Base-by-base conservation (phyloP, 2,329 filamentous ascomycete genomes). In the Pyrenophora graminea region DNA sequence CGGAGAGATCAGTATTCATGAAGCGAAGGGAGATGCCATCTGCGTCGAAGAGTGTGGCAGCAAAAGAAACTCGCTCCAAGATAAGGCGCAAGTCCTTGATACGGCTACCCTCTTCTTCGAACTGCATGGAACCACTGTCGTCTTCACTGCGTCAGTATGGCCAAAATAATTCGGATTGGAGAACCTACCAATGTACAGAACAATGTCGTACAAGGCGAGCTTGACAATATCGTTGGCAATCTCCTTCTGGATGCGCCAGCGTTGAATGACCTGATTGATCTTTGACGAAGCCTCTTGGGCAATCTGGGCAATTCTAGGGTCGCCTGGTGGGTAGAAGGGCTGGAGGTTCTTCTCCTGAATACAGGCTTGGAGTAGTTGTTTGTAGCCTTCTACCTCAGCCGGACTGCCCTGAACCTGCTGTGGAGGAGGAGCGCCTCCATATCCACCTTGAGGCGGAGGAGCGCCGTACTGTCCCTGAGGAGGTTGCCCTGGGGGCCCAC, bases 51-150 rank as follows among this genome's bases (percentile, higher is more conserved):
- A 87, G 79, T 2, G 84, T 85, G 3, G 85, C 83, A 6, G 85
- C 85, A 51, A 80, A 85, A 17, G 85, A 81, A 45, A 87, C 84
- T 43, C 83, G 81, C 41, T 81, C 77, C 56, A 89, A 71, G 61
- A 88, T 87, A 59, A 87, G 77, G 66, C 81, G 81, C 59, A 89
- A 74, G 59, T 88, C 85, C 56, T 85, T 81, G 73, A 88, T 87
- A 53, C 86, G 83, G 62, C 84, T 80, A 37, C 85, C 85, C 50
- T 82, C 80, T 66, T 88, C 85, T 63, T 87, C 85, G 58, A 88
- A 87, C 48, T 82, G 78, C 79, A 89, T 88, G 17, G 85, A 88
- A 37, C 86, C 85, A 66, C 83, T 86, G 74, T 89, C 85, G 59
- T 88, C 85, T 76, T 42, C 3, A 12, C 6, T 27, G 12, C n/a